Base-by-base conservation (phyloP, 129 eudicot species). In the Flaveria brownii region DNA sequence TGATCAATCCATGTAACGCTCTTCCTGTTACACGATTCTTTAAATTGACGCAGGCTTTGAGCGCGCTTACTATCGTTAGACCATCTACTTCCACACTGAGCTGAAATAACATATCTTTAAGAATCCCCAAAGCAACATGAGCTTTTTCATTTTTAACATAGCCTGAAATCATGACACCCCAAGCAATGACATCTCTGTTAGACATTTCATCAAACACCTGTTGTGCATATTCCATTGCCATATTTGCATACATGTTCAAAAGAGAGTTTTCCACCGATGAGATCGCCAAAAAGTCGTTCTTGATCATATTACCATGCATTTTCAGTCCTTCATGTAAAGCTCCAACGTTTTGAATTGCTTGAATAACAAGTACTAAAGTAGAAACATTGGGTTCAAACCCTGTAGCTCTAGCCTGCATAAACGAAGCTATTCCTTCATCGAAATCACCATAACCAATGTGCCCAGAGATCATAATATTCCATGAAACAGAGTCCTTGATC, bases 121-220 rank as follows among this genome's bases (percentile, higher is more conserved):
- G 88, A 50, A 86, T 26, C 76, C 42, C 61, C 77, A 88, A 72
- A 28, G 87, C 90, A 62, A 85, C 66, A 41, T 0, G 14, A 11
- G 81, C 39, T 74, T 88, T 84, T 7, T 63, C 81, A n/a, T 52
- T 79, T 33, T 84, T 89, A 60, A 83, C 88, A 82, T 87, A 87
- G 7, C 91, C 92, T 11, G 85, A 85, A 72, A 93, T 87, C 88
- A 93, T 88, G 45, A 85, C 86, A 80, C 93, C 87, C 96, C 96
- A 93, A 64, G 98, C 71, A 41, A 93, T 81, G 9, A 90, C 89
- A 84, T 93, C 98, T 85, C 86, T 90, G 14, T 82, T 83, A 71
- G 66, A 26, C 91, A 90, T 90, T 88, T 93, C 98, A 82, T 87
- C 90, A 45, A 90, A 93, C 84, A 93, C 51, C 71, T 80, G 72